These are phyloP conservation scores for Eragrostis tef DNA, from an alignment of 202 grass and related monocot species.

Conservation along the genomic window DNA sequence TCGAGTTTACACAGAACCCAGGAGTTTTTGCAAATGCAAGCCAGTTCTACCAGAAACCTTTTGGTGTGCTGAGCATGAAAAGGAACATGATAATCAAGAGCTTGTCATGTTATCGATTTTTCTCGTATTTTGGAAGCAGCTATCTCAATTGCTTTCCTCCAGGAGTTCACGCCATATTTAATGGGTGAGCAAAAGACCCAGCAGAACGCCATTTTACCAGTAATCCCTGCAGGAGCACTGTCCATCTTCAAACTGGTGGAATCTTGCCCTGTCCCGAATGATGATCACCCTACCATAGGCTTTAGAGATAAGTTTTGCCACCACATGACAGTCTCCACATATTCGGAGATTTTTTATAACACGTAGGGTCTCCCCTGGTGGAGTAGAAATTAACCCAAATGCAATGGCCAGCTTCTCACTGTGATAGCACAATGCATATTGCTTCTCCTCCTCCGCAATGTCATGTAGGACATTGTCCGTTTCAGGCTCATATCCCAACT, in stretches of 20 bases:
- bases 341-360: constrained; percentile 92
- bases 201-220: constrained; percentile 60
- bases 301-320: constrained; percentile 85
- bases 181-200: neutral
- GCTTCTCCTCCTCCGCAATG: constrained; percentile 89
- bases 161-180: constrained; percentile 6
- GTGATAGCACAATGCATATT: constrained; percentile 68
- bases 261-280: constrained; percentile 73
- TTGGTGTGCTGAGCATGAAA: neutral
- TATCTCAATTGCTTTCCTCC: neutral
- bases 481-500: constrained; percentile 80
- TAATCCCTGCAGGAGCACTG: constrained; percentile 81
- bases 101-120: neutral
- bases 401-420: constrained; percentile 88
- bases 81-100: constrained; percentile 35
- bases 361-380: constrained; percentile 57
- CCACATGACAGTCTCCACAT: constrained; percentile 79
- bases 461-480: constrained; percentile 77
- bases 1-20: neutral
- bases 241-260: constrained; percentile 78
- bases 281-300: constrained; percentile 71
- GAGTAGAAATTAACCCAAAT: constrained; percentile 73
- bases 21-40: neutral
- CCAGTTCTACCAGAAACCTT: constrained; percentile 9
- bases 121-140: neutral